Base-by-base conservation (phyloP, 192 early-diverging fungal species). In the Rhizoclosmatium globosum region DNA sequence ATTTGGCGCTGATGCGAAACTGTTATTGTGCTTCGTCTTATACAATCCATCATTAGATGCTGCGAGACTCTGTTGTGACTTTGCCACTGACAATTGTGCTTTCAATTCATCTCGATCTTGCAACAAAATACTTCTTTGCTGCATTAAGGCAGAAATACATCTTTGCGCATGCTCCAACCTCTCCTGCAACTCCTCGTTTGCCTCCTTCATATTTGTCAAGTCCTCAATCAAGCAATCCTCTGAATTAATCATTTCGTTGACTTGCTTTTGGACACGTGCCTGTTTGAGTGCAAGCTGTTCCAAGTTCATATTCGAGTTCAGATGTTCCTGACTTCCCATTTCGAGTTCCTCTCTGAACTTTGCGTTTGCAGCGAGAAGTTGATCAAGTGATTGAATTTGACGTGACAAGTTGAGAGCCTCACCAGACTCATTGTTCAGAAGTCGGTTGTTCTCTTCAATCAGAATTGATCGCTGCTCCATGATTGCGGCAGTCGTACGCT, bases 221-320 rank as follows among this genome's bases (percentile, higher is more conserved):
- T 76, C 74, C 6, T 76, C 74, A 56, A 76, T 76, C 62, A 76
- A 42, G n/a, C 74, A 76, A 43, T 76, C 74, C 47, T 76, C 74
- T 4, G 74, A 76, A 15, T 50, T 11, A 19, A 76, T 13, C 61
- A 76, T 76, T 11, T 39, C 62, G 21, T 76, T 64, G 31, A 76
- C 47, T n/a, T 76, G 74, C 44, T 21, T 17, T 39, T 76, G 74
- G 1, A 76, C 64, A 41, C 39, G 42, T 3, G 41, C 50, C 19
- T 59, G 45, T 50, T 75, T 71, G 9, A 64, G 4, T 2, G 74
- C 74, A 19, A 75, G 19, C 21, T 56, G 59, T 23, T 78, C 53
- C 53, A 42, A 38, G 57, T 61, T 78, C 13, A 67, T 39, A 4
- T 17, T 47, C 23, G 21, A 41, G 71, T 60, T 68, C 43, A 48